Evolutionary conservation across 345 rosid species (phyloP), one percentile per base, ranked within the genome.

Genomic region (Eucalyptus marginata): DNA sequence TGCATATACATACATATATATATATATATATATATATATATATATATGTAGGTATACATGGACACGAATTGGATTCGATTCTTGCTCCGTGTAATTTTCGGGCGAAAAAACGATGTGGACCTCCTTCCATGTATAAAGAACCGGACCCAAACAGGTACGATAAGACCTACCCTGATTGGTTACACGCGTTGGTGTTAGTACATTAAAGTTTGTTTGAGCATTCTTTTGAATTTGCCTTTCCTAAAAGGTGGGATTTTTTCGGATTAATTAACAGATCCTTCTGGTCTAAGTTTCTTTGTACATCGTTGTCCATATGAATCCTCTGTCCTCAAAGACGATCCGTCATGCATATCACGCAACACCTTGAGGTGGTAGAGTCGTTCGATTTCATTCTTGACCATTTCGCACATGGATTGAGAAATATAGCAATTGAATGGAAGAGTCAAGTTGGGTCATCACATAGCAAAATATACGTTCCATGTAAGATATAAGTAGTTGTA

Each of bases 401-500:
- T 62, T 62, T 13, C 4, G 1, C 0, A 1, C 17, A 0, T 13
- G 68, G 8, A 4, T 13, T 7, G 14, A 62, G 31, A 5, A 6
- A 29, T 8, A 62, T 6, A 13, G 1, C 1, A 6, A 62, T 62
- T 13, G 17, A 29, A 62, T 62, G 33, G 4, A 62, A 62, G 0
- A 0, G 33, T 14, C 4, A 5, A 29, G 16, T 6, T 13, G 1
- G 7, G 68, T 13, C 0, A 2, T 62, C 17, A 6, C 0, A 13
- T 13, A 4, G 4, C 0, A 4, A 6, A 0, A 62, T 29, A 12
- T 29, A 62, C 0, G 0, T 6, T 13, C 33, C 8, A 29, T 3
- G 1, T 29, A 6, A 62, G 16, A 29, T 29, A 62, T 62, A 62
- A 29, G 33, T 0, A 13, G 11, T 3, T 0, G 8, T 13, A 13